Evolutionary conservation across 306 rosid genomes (phyloP).

Genomic region (Dalbergia cochinchinensis): DNA sequence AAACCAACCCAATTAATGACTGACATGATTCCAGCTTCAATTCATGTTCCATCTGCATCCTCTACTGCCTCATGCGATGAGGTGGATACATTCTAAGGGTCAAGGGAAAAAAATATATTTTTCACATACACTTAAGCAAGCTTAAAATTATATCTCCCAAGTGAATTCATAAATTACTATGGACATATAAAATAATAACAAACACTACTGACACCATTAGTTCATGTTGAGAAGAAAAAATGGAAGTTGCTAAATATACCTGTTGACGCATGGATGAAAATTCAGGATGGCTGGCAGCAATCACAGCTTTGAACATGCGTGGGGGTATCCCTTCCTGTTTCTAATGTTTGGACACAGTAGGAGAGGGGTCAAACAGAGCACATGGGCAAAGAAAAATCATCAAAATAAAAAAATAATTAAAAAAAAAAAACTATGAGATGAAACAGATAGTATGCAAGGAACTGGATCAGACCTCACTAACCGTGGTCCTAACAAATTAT

Average conservation of each 20-base stretch:
- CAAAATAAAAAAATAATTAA: constrained; percentile 12
- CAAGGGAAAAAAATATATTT: neutral
- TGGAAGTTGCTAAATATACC: constrained; percentile 59
- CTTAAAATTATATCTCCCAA: constrained; percentile 27
- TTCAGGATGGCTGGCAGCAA: constrained; percentile 97
- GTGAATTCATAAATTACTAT: constrained; percentile 14
- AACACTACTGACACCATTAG: constrained; percentile 13
- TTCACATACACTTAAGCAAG: neutral
- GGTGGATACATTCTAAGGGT: constrained; percentile 12
- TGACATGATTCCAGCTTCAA: constrained; percentile 8
- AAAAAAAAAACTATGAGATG: constrained; percentile 3
- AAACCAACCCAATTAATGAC: neutral
- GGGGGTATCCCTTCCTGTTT: constrained; percentile 90
- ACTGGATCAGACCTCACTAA: no score
- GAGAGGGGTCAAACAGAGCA: constrained; percentile 28
- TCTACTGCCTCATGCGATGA: neutral
- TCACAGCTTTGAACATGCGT: constrained; percentile 90
- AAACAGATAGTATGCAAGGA: neutral
- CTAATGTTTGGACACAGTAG: constrained; percentile 50
- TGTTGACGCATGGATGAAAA: constrained; percentile 95
- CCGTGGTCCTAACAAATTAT: no score
- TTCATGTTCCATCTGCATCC: constrained; percentile 15
- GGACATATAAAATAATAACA: constrained; percentile 9
- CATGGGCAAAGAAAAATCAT: constrained; percentile 33
- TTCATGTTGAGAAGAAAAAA: neutral